Percentiles rank a stretch among this genome's conserved stretches.
These are phyloP conservation scores for Syzygium syzygioides DNA, from an alignment of 441 rosid genomes.

Conservation along the genomic window DNA sequence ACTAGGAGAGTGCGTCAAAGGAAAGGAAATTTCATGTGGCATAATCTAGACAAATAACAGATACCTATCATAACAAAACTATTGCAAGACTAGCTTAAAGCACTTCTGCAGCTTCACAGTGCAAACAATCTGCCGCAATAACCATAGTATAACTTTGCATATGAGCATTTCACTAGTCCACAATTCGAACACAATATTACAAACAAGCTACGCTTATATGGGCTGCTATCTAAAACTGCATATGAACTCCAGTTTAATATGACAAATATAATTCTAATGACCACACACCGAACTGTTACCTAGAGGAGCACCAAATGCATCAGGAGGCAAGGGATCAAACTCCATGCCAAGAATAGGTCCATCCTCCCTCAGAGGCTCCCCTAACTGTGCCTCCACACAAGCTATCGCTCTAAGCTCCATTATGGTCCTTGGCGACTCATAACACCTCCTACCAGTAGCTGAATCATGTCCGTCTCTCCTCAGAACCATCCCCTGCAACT, in stretches of 20 bases:
- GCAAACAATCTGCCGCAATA: not conserved
- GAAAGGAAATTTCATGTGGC: not conserved
- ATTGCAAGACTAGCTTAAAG: not conserved
- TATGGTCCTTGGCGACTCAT: conserved; percentile 54
- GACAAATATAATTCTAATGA: not conserved
- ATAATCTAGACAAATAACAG: not conserved
- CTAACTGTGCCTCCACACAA: conserved; percentile 90
- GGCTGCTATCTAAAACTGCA: not conserved
- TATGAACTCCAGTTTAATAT: not conserved
- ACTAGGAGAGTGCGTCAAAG: not conserved
- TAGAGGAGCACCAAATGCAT: conserved; percentile 82
- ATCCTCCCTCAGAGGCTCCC: conserved; percentile 92
- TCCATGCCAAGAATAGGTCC: conserved; percentile 97
- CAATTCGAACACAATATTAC: not conserved
- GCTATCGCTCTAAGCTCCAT: conserved; percentile 86
- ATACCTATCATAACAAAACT: not conserved
- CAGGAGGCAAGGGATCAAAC: conserved; percentile 97
- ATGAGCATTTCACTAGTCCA: not conserved
- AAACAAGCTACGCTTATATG: not conserved
- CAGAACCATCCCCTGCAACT: not conserved
- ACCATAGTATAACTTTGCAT: not conserved
- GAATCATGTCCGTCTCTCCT: not conserved
- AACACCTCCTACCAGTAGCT: conserved; percentile 27
- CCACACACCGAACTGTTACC: conserved; percentile 28
- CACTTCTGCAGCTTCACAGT: not conserved